These are phyloP conservation scores for Cucurbita moschata DNA, from an alignment of 306 rosid genomes.

Conservation along the genomic window DNA sequence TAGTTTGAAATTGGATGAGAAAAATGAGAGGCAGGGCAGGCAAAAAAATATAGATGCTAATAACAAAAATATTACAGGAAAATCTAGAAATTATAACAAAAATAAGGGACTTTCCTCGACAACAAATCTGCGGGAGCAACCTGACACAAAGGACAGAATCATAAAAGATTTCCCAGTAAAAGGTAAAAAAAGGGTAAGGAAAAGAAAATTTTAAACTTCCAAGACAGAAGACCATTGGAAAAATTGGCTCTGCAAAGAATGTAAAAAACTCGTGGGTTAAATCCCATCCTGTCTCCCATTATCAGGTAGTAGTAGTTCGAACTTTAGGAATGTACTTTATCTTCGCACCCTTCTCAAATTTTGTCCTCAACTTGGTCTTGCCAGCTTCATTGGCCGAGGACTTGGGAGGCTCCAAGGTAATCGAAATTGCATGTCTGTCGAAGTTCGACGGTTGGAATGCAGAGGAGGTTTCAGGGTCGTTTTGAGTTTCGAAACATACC, in stretches of 20 bases:
- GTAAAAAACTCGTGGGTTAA: constrained; percentile 15
- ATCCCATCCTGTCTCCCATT: constrained; percentile 22
- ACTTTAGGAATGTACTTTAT: constrained; percentile 41
- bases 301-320: constrained; percentile 19
- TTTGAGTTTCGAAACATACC: constrained; percentile 15
- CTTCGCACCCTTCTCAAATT: constrained; percentile 37
- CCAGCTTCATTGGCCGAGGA: constrained; percentile 19
- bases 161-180: constrained; percentile 24
- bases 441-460: constrained; percentile 17
- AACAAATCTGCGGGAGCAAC: constrained; percentile 22
- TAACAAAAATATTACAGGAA: constrained; percentile 6
- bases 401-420: constrained; percentile 11
- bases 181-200: not conserved
- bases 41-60: not conserved
- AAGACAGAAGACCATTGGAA: constrained; percentile 55
- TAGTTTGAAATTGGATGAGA: not conserved
- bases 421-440: constrained; percentile 17
- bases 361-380: constrained; percentile 29
- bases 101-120: constrained; percentile 14
- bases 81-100: constrained; percentile 9
- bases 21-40: not conserved
- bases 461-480: constrained; percentile 8
- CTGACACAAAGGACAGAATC: constrained; percentile 20
- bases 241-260: constrained; percentile 53
- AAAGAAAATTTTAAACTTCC: constrained; percentile 32